Evolutionary conservation across 2,329 filamentous ascomycete species (phyloP), one percentile per base, ranked within the genome.

Genomic region (Colletotrichum cordylinicola): DNA sequence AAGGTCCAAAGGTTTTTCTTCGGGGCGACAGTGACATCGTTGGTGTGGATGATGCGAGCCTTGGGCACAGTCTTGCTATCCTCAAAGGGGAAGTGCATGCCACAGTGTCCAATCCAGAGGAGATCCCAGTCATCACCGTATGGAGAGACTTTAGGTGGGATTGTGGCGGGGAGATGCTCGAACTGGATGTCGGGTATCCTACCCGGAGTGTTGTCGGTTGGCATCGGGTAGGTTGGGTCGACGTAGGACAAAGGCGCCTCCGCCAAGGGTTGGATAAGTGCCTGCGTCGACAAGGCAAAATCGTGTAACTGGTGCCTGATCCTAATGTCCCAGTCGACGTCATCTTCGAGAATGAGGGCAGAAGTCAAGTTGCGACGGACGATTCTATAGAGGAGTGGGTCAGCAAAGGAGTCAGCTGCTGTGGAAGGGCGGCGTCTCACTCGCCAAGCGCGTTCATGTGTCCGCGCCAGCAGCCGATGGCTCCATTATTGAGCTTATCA

Each of bases 321-420:
- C 1, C 85, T 82, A 15, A 91, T 81, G 72, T 91, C 90, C 90
- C 90, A 92, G 81, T 92, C 90, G 24, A 87, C 85, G 72, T 91
- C 90, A 78, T 91, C 90, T 78, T 92, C 90, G 31, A 91, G 80
- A 33, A 91, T 88, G 3, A 91, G 81, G 0, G 88, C 89, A 2
- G 87, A 88, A 2, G 84, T 82, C 4, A 90, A 78, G 55, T 86
- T 85, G 13, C 86, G 81, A n/a, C 86, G 82, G 15, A 91, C 83
- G 15, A 91, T 82, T 27, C 83, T 84, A 67, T 72, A 3, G n/a
- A n/a, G 31, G 58, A 21, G 18, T 8, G 13, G 6, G n/a, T 37
- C 10, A 74, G 52, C 16, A 2, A 21, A 24, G 3, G 16, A 27
- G 39, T 43, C 13, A 4, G 18, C n/a, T n/a, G 10, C 6, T 2